A percentile compares a stretch with the other conserved stretches of the same genome.
Conservation (phyloP, 345 rosid genomes). For the Eucalyptus paniculata region DNA sequence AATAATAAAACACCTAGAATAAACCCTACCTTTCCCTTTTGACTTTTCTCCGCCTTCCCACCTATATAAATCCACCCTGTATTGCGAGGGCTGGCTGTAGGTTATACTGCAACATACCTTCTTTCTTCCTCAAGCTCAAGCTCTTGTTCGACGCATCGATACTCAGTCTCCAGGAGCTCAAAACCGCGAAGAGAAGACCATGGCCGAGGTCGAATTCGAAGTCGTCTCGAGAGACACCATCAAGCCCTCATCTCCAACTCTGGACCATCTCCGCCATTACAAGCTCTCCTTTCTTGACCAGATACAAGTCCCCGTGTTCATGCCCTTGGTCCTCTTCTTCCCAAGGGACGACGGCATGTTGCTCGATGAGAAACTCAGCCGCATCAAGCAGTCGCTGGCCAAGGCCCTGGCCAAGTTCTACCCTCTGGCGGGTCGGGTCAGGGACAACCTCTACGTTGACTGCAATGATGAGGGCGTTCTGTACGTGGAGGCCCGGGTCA, state of each 20-base stretch:
- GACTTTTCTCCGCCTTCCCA: not conserved
- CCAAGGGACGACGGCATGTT: not conserved
- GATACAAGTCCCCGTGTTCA: conserved; percentile 10
- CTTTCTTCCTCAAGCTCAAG: not conserved
- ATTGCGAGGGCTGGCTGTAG: not conserved
- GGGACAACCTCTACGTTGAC: conserved; percentile 5
- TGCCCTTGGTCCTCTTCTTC: conserved; percentile 21
- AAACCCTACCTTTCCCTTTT: not conserved
- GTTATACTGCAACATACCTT: not conserved
- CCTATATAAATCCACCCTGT: not conserved
- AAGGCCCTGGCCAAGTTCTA: conserved; percentile 2
- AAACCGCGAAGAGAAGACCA: not conserved
- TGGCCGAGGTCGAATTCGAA: conserved; percentile 7
- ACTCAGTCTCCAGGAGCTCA: not conserved
- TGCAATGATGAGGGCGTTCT: conserved; percentile 16
- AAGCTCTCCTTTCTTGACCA: conserved; percentile 27
- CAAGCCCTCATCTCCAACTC: conserved; percentile 29
- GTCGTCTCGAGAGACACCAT: conserved; percentile 4
- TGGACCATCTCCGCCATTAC: conserved; percentile 8
- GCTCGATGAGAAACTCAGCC: not conserved
- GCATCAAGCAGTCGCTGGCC: conserved; percentile 7
- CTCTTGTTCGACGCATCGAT: not conserved
- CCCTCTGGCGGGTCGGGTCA: conserved; percentile 21
- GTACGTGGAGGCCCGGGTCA: conserved; percentile 11
- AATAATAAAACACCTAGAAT: not conserved